Base-by-base conservation (phyloP, 2,329 filamentous ascomycete genomes). In the Neofusicoccum umdonicola region DNA sequence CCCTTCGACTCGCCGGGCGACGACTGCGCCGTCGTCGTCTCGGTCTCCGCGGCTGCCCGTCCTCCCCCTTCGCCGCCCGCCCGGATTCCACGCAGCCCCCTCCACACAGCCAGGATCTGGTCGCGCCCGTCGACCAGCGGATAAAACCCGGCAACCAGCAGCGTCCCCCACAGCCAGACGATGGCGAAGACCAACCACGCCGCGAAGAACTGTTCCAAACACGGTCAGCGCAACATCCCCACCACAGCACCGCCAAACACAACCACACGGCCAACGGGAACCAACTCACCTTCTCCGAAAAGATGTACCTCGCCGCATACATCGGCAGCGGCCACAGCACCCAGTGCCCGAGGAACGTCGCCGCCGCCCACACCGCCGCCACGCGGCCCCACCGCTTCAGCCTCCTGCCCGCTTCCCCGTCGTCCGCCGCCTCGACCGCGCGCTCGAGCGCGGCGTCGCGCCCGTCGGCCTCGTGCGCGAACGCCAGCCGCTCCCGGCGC, bases 271-370 rank as follows among this genome's bases (percentile, higher is more conserved):
- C 35, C 35, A 54, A 57, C 19, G n/a, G 12, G 15, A 17, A 37
- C 3, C 37, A 11, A 69, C 71, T 56, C 67, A 77, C 77, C 65
- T 71, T 71, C 63, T 81, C 80, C 1, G 74, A 74, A 67, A 84
- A 85, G 0, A 84, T 72, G 63, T 84, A 84, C 8, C 79, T 77
- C 0, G 81, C 77, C 0, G 78, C 83, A 67, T 85, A 85, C 82
- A 85, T 85, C 0, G 83, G 83, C 50, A 85, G 72, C 0, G 83
- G 83, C 82, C 83, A 85, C 2, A 85, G 65, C 1, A 85, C 81
- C 82, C 81, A 84, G 61, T 84, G 82, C 0, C 83, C 83, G 0
- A 84, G 63, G 61, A 85, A 84, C 0, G 83, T 85, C 0, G 81
- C 72, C 0, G 79, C 76, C 0, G 81, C 80, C 56, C 77, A 83